Evolutionary conservation across 1,284 basidiomycete genomes (phyloP), one percentile per base, ranked within the genome.

Genomic region (Apiotrichum siamense): DNA sequence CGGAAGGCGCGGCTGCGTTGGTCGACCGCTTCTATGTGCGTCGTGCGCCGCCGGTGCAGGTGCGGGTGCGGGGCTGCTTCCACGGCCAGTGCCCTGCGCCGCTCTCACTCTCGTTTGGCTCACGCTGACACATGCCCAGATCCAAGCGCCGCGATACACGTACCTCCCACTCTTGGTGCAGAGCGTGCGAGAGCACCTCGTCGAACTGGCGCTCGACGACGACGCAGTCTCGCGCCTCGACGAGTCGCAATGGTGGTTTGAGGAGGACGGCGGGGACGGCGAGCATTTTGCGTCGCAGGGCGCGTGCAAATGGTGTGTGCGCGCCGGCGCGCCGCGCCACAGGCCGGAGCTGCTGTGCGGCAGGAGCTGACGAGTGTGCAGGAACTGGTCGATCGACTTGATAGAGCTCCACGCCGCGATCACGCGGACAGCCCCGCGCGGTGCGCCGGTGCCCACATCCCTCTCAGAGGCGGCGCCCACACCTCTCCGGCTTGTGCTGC

Each of bases 371-470:
- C n/a, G n/a, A n/a, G n/a, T n/a, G n/a, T n/a, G 5, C 64, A 96
- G 92, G 90, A 90, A 97, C 74, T 96, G 92, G 92, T 84, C 92
- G 32, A 83, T 97, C 56, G 92, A 93, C 33, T 79, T 96, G 39
- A 82, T 96, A 58, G 91, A 92, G 66, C 87, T 96, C 69, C 86
- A 85, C 65, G 66, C 67, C 0, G 45, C 60, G 36, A 69, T 73
- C 44, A 55, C 67, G 23, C 54, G 50, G 21, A 55, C 60, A 3
- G 56, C 45, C 9, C 40, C 62, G 44, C 46, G 41, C 4, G 26
- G 10, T 7, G 44, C 40, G 55, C 20, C 47, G n/a, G n/a, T n/a
- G 50, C 43, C 26, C 49, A 13, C 41, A 31, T 36, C n/a, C 45
- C 32, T 39, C 65, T 50, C 54, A 3, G 24, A 45, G 4, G 29